These are phyloP conservation scores for Parsonsia alboflavescens DNA, from an alignment of 257 asterid genomes.

Conservation along the genomic window DNA sequence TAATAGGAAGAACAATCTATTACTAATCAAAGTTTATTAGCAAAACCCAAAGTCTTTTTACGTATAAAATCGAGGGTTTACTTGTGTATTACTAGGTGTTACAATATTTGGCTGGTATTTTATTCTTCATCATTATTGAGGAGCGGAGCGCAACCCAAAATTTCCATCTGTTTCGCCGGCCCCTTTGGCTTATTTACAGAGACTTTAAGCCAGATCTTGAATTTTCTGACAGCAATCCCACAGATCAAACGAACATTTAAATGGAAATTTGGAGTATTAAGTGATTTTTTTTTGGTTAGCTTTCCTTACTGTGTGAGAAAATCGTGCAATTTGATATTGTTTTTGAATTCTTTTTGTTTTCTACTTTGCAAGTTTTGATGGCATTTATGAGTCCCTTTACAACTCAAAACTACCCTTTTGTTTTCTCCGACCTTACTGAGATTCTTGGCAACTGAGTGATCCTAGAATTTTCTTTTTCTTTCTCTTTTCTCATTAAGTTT, in stretches of 20 bases:
- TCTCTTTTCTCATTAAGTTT: neutral
- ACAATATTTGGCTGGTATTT: neutral
- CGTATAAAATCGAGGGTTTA: neutral
- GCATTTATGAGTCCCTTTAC: neutral
- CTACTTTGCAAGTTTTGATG: neutral
- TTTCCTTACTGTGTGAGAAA: neutral
- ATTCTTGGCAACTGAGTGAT: conserved; percentile 10
- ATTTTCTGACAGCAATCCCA: neutral
- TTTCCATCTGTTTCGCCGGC: conserved; percentile 3
- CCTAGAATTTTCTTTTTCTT: neutral
- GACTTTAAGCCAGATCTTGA: neutral
- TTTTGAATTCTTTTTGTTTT: neutral
- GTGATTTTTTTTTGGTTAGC: neutral
- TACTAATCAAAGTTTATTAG: neutral
- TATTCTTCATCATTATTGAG: neutral
- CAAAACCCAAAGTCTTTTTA: neutral
- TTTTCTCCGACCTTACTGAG: neutral
- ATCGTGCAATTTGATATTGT: neutral
- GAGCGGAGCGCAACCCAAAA: neutral
- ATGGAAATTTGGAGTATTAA: neutral
- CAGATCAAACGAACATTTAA: neutral
- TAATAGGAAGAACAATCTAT: neutral
- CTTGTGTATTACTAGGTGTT: neutral
- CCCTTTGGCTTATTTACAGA: neutral
- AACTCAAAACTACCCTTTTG: neutral